Conservation (phyloP, 1,284 basidiomycete species). For the Ustilago shanxiensis region DNA sequence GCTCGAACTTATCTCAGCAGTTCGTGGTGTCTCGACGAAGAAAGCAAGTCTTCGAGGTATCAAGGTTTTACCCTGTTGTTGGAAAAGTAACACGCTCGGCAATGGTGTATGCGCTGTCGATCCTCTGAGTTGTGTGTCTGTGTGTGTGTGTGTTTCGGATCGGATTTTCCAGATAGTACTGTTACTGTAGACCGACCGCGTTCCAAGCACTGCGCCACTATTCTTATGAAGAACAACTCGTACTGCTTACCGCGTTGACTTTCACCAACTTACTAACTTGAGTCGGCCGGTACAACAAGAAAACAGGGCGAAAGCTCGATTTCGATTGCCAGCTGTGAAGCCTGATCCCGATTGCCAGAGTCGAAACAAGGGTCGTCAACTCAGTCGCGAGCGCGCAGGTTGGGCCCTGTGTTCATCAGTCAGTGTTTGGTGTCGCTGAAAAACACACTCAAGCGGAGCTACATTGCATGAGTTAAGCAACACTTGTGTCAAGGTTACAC, state of each 20-base stretch:
- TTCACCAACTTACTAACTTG: not conserved
- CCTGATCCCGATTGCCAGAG: slow-evolving; percentile 19
- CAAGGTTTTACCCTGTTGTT: not conserved
- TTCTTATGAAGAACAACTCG: not conserved
- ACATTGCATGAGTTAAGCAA: slow-evolving; percentile 1
- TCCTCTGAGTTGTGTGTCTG: slow-evolving; percentile 22
- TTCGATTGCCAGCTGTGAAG: not conserved
- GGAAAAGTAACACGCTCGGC: slow-evolving; percentile 11
- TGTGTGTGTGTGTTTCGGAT: slow-evolving; percentile 32
- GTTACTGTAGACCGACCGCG: not conserved
- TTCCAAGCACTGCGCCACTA: slow-evolving; percentile 2
- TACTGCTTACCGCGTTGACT: not conserved
- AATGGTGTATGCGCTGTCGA: slow-evolving; percentile 41
- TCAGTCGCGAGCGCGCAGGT: slow-evolving; percentile 41
- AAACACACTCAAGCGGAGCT: slow-evolving; percentile 14
- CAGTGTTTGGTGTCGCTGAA: slow-evolving; percentile 15
- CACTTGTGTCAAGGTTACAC: slow-evolving; percentile 4
- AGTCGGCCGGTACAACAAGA: slow-evolving; percentile 16
- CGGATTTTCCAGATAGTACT: slow-evolving; percentile 14
- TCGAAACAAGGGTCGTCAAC: slow-evolving; percentile 1
- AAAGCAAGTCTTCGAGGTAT: not conserved
- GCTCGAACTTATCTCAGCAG: no score
- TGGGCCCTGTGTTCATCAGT: slow-evolving; percentile 8
- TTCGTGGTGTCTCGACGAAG: not conserved
- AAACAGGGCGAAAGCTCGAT: not conserved